Percentiles rank a stretch among this genome's conserved stretches.
These are phyloP conservation scores for Boletales sp. DNA, from an alignment of 768 basidiomycete genomes.

Conservation along the genomic window DNA sequence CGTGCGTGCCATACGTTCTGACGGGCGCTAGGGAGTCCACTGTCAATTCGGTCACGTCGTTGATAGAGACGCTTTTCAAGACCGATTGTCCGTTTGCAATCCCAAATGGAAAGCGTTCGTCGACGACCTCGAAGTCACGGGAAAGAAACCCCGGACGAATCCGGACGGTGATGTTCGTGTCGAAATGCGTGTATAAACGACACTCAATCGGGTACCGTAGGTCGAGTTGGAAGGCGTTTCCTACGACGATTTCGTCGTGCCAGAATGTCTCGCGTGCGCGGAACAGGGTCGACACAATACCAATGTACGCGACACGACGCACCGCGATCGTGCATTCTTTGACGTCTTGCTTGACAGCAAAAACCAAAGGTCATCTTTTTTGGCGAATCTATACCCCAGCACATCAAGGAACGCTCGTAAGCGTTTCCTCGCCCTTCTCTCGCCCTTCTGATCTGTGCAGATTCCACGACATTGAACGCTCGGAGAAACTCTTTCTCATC, in stretches of 20 bases:
- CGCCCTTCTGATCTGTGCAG: conserved; percentile 32
- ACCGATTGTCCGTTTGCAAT: conserved; percentile 66
- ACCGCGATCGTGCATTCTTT: neutral
- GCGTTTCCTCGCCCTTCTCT: conserved; percentile 15
- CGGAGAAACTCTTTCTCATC: conserved; percentile 71
- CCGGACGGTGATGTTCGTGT: conserved; percentile 86
- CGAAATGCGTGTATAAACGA: neutral
- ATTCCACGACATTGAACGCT: conserved; percentile 51
- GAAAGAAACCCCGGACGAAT: conserved; percentile 70
- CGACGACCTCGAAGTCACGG: conserved; percentile 57
- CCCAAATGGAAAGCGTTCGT: conserved; percentile 74
- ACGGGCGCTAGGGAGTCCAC: conserved; percentile 53
- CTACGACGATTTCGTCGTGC: conserved; percentile 76
- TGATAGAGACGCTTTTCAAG: conserved; percentile 68
- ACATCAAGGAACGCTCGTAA: conserved; percentile 70
- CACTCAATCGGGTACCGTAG: conserved; percentile 33
- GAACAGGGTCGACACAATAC: conserved; percentile 52
- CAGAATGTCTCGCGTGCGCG: conserved; percentile 69
- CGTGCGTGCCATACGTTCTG: conserved; percentile 1
- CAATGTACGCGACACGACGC: conserved; percentile 44
- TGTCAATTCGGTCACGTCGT: conserved; percentile 73
- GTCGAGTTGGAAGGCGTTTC: conserved; percentile 77
- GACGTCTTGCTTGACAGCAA: conserved; percentile 39
- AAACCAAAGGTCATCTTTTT: conserved; percentile 88
- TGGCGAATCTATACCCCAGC: conserved; percentile 76